These are phyloP conservation scores for Sporothrix variecibatus DNA, from an alignment of 2,329 filamentous ascomycete genomes.

Conservation along the genomic window DNA sequence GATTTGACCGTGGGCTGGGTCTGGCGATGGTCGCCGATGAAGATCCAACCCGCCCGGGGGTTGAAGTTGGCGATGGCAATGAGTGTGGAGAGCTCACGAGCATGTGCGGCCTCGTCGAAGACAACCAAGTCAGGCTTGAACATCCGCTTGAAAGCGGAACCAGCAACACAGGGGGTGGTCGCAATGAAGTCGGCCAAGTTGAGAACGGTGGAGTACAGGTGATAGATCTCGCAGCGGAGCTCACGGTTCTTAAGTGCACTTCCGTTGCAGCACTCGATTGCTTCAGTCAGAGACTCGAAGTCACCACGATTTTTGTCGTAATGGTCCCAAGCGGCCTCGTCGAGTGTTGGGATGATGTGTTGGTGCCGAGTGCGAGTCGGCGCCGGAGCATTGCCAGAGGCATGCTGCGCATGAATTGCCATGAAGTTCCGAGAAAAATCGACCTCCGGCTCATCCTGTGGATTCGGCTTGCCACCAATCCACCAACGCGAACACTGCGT, in stretches of 20 bases:
- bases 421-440: slow-evolving; percentile 40
- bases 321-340: slow-evolving; percentile 47
- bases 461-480: background rate
- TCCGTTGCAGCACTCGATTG: slow-evolving; percentile 40
- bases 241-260: slow-evolving; percentile 32
- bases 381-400: slow-evolving; percentile 31
- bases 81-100: slow-evolving; percentile 48
- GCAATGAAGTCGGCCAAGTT: slow-evolving; percentile 47
- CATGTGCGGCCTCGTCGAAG: slow-evolving; percentile 68
- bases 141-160: slow-evolving; percentile 45
- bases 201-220: slow-evolving; percentile 45
- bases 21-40: slow-evolving; percentile 50
- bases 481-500: slow-evolving; percentile 20
- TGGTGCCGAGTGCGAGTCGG: slow-evolving; percentile 18
- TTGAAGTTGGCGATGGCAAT: slow-evolving; percentile 48
- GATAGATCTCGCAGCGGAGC: slow-evolving; percentile 36
- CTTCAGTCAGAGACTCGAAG: slow-evolving; percentile 41
- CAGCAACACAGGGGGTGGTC: slow-evolving; percentile 49
- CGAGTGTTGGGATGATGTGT: slow-evolving; percentile 42
- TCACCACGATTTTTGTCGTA: slow-evolving; percentile 39
- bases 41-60: slow-evolving; percentile 46
- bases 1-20: slow-evolving; percentile 45
- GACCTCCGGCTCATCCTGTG: slow-evolving; percentile 25
- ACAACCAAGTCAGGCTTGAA: slow-evolving; percentile 84
- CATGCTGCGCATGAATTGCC: slow-evolving; percentile 36